Percentiles rank a stretch among this genome's conserved stretches.
phyloP scores from a whole-genome alignment of 2,329 filamentous ascomycete genomes.

The Alternaria dauci region DNA sequence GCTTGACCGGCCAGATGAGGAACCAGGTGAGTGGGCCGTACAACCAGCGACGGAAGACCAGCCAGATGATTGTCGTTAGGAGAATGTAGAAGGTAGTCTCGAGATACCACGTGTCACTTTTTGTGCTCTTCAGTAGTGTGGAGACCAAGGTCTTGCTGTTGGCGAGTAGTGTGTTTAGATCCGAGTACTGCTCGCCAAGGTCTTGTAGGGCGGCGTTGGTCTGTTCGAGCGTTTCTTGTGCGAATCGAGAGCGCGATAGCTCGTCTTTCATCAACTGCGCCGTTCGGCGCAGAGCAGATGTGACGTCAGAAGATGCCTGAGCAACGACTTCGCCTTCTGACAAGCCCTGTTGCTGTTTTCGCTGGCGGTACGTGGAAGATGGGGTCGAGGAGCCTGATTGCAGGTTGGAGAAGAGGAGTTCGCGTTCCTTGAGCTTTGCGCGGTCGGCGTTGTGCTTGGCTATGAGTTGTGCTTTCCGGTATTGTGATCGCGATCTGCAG shows the following conservation, averaged over 20 bases:
- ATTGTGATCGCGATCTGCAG: conserved; percentile 67
- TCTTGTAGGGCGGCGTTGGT: conserved; percentile 83
- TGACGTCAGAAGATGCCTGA: conserved; percentile 83
- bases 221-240: conserved; percentile 85
- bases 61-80: conserved; percentile 78
- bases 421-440: conserved; percentile 78
- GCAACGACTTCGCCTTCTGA: conserved; percentile 77
- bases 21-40: conserved; percentile 94
- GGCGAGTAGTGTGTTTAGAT: conserved; percentile 78
- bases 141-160: conserved; percentile 78
- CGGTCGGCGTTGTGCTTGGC: conserved; percentile 78
- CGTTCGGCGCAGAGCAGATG: conserved; percentile 80
- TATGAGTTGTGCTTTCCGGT: conserved; percentile 81
- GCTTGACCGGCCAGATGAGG: conserved; percentile 79
- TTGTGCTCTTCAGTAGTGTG: conserved; percentile 84
- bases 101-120: conserved; percentile 98
- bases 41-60: conserved; percentile 82
- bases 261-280: conserved; percentile 87
- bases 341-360: conserved; percentile 58
- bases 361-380: conserved; percentile 48
- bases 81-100: conserved; percentile 89
- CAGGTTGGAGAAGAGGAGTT: conserved; percentile 75
- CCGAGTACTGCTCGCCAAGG: conserved; percentile 81
- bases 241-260: conserved; percentile 85
- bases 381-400: conserved; percentile 53